Base-by-base conservation (phyloP, 1,284 basidiomycete species). In the Ceratobasidium theobromae region DNA sequence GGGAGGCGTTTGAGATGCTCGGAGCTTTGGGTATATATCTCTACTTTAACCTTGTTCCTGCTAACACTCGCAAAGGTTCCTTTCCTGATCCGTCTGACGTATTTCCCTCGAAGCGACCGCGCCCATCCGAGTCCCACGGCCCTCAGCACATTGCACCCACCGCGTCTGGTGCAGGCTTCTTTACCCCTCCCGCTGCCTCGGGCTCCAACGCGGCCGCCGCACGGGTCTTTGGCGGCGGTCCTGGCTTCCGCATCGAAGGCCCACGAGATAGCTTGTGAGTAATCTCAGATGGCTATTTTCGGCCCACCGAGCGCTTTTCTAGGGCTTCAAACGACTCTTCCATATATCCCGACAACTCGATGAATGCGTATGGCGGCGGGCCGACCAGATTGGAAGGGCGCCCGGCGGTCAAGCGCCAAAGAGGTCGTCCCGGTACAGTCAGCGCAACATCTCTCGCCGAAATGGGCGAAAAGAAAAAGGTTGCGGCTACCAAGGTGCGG, bases 1-100 rank as follows among this genome's bases (percentile, higher is more conserved):
- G 94, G 94, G 95, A 98, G 75, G 95, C 95, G 0, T 93, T 95
- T 74, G 90, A 93, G 70, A 93, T 91, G 0, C 77, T 98, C 28
- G 97, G 94, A 75, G 79, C 85, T 55, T 78, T 93, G 41, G 94
- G 95, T 92, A 71, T 70, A 82, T 80, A 27, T 1, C 27, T 65
- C 38, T 18, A 55, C 11, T 14, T 21, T 57, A 23, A 43, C 8
- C 43, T 5, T 45, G 12, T 16, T n/a, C 65, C 5, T 51, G 25
- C 21, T 27, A 11, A n/a, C 30, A 46, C 23, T 27, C 62, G 23
- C 46, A 33, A 38, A 52, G 55, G 21, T 25, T 18, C 14, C 30
- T 62, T 53, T 33, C 35, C 27, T 18, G 25, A 62, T 51, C 40
- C 25, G n/a, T 41, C 41, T 9, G 54, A 46, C 12, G 54, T 38